Conservation (phyloP, 2,329 filamentous ascomycete species). For the Cryphonectria radicalis region DNA sequence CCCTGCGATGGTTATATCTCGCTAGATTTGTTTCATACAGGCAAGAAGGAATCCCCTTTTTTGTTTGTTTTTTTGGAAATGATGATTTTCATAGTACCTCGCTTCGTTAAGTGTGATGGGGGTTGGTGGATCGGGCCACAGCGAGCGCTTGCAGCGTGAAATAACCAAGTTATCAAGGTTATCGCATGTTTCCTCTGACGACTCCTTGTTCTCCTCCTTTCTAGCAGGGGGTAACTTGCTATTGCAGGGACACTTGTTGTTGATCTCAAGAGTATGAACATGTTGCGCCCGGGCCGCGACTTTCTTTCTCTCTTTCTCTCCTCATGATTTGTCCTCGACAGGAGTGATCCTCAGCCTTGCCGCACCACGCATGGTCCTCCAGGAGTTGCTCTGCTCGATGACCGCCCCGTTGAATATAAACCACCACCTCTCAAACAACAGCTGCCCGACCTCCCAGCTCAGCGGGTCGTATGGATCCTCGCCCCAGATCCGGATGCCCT, state of each 20-base stretch:
- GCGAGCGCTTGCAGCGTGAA: background rate
- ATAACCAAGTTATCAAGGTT: background rate
- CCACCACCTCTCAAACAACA: slow-evolving; percentile 65
- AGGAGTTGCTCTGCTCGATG: slow-evolving; percentile 57
- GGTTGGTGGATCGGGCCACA: background rate
- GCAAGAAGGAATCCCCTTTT: background rate
- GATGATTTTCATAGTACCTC: background rate
- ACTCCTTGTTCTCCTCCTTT: background rate
- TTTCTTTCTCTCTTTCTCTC: background rate
- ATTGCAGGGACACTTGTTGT: background rate
- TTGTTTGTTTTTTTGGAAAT: background rate
- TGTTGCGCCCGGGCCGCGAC: background rate
- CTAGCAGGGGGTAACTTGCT: background rate
- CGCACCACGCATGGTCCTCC: slow-evolving; percentile 52
- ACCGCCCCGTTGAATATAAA: slow-evolving; percentile 60
- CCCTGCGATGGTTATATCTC: background rate
- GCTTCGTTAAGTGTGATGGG: background rate
- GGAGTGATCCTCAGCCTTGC: slow-evolving; percentile 16
- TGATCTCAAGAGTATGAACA: background rate
- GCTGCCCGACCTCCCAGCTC: slow-evolving; percentile 62
- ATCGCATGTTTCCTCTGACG: background rate
- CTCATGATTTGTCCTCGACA: background rate
- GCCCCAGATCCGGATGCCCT: slow-evolving; percentile 47
- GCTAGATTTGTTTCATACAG: background rate
- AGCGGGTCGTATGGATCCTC: slow-evolving; percentile 51